Evolutionary conservation across 1,284 basidiomycete genomes (phyloP), one percentile per base, ranked within the genome.

Genomic region (Apiotrichum siamense): DNA sequence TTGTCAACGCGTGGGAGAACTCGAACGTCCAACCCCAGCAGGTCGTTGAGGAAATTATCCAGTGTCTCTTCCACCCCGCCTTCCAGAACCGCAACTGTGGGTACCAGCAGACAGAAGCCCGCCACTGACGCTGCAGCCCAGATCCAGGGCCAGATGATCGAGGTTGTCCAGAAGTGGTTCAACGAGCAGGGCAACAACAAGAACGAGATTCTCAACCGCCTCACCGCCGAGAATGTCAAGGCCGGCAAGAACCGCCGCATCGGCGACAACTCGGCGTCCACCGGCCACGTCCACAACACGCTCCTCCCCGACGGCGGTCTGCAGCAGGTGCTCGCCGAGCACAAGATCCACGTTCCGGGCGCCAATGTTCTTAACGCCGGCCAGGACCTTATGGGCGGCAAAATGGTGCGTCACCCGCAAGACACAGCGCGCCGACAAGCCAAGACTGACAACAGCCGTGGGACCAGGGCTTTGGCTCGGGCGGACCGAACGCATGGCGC

Each of bases 1-100:
- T 96, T 17, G 84, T 85, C 39, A 85, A 84, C 62, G 89, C 90
- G 1, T 96, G 92, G 91, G 85, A 87, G 59, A 83, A 89, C 62
- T 68, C 62, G 35, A 81, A 79, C 1, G 69, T 83, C 41, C 81
- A 85, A 62, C 79, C 83, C 6, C 77, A 80, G 52, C 73, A 79
- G 37, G 67, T 82, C 7, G 82, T 80, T 1, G 84, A 88, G 47
- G 83, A 88, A 24, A 77, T 88, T 51, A 73, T 90, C 6, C 77
- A 85, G 60, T 85, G 83, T 74, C 72, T 93, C 80, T 88, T 92
- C 80, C 88, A 43, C 93, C 68, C 89, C 88, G 85, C 88, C 63
- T 93, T 88, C 77, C 81, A 84, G 66, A 79, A 85, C 66, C 71
- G 74, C 13, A 74, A 77, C 60, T 72, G 65, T 70, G 33, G 57